Conservation (phyloP, 2,329 filamentous ascomycete species). For the Xylaria sp. region DNA sequence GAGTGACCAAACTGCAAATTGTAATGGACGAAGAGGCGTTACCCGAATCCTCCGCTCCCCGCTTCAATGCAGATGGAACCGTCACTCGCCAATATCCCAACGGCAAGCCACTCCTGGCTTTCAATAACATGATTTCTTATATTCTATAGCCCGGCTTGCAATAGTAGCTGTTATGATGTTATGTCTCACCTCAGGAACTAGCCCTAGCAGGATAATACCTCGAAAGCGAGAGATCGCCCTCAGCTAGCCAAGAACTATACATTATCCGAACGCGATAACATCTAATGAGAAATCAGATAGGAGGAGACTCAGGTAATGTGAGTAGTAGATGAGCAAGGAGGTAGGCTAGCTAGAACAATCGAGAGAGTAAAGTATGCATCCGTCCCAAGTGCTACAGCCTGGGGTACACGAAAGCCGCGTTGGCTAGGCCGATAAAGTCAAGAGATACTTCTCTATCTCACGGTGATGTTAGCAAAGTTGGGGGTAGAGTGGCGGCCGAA, state of each 20-base stretch:
- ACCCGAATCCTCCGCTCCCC: conserved; percentile 39
- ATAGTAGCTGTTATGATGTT: not conserved
- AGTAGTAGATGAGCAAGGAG: conserved; percentile 1
- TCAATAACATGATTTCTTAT: not conserved
- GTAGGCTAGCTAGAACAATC: conserved; percentile 2
- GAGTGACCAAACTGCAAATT: conserved; percentile 40
- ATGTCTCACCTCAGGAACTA: not conserved
- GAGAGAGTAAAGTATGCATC: conserved; percentile 29
- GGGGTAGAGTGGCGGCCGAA: not conserved
- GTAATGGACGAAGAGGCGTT: conserved; percentile 37
- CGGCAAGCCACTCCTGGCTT: conserved; percentile 16
- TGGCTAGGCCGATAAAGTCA: not conserved
- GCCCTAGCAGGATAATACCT: not conserved
- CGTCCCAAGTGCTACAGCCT: conserved; percentile 12
- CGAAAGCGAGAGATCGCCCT: not conserved
- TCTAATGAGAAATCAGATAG: conserved; percentile 13
- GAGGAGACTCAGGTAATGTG: conserved; percentile 16
- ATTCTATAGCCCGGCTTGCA: not conserved
- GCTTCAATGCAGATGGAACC: conserved; percentile 35
- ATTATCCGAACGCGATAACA: conserved; percentile 11
- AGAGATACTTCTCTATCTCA: not conserved
- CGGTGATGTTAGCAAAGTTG: conserved; percentile 12
- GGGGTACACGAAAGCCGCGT: conserved; percentile 1
- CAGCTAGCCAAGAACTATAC: not conserved
- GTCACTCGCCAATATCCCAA: conserved; percentile 29